Base-by-base conservation (phyloP, 1,284 basidiomycete species). In the Takashimella tepidaria region DNA sequence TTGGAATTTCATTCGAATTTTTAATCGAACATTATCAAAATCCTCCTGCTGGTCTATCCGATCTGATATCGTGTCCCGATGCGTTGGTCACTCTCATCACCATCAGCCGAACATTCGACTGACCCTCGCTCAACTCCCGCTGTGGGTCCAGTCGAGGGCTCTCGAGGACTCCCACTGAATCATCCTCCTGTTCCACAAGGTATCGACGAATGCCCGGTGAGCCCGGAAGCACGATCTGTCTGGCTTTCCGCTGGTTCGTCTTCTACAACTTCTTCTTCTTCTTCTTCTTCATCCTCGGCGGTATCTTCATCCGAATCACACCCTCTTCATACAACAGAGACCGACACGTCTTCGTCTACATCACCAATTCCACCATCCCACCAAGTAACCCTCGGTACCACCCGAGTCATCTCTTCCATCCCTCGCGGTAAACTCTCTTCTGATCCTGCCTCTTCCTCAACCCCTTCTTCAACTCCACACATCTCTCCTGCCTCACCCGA, bases 361-460 rank as follows among this genome's bases (percentile, higher is more conserved):
- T 42, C 56, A 76, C 51, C 78, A 87, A 56, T 85, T 84, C 10
- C 50, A 19, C 20, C 42, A 11, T 41, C 49, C n/a, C 5, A 16
- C 21, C 16, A 19, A 22, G 27, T 13, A 11, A 27, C 21, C 12
- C 57, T 72, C 5, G 64, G 65, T 12, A 80, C 77, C 8, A 81
- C 87, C 10, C 84, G 93, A 57, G 87, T 89, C 68, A 80, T 84
- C 24, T 97, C 93, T 4, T 89, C 90, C 13, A 98, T 98, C 69
- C 95, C 93, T 6, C 84, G 86, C 37, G 65, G 57, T 44, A 56
- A 55, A n/a, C 53, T 59, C 5, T n/a, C n/a, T n/a, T n/a, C n/a
- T n/a, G n/a, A n/a, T n/a, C 40, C 51, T 3, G 20, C 50, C 3
- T 45, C 51, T 19, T 25, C 56, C 20, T 25, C 55, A 19, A 40